These are phyloP conservation scores for Phaeomoniella chlamydospora DNA, from an alignment of 2,329 filamentous ascomycete genomes.

Conservation along the genomic window DNA sequence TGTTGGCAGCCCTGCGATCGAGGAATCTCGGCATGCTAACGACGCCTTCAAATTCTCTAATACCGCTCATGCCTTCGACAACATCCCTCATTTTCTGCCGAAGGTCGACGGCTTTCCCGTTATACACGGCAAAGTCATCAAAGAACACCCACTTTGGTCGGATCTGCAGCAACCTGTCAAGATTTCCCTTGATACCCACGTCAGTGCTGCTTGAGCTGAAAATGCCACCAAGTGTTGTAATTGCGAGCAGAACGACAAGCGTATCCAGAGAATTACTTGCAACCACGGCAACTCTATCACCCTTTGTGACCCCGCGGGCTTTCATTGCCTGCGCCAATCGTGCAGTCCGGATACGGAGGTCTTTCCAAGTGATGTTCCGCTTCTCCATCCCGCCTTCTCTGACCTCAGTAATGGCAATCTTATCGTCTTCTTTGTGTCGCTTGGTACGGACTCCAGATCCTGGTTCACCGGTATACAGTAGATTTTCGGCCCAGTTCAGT, in stretches of 20 bases:
- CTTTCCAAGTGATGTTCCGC: constrained; percentile 49
- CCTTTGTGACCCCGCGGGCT: constrained; percentile 48
- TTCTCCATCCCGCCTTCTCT: constrained; percentile 21
- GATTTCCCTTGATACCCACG: constrained; percentile 65
- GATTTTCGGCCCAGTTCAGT: constrained; percentile 69
- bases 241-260: constrained; percentile 54
- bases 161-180: constrained; percentile 63
- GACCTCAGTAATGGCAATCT: constrained; percentile 56
- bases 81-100: constrained; percentile 57
- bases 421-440: constrained; percentile 52
- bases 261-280: constrained; percentile 65
- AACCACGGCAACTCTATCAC: constrained; percentile 63
- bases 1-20: constrained; percentile 38
- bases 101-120: constrained; percentile 60
- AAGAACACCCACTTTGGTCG: constrained; percentile 70
- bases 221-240: constrained; percentile 55
- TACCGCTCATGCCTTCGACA: constrained; percentile 44
- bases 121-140: constrained; percentile 68
- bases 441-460: constrained; percentile 24
- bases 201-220: constrained; percentile 69
- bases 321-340: constrained; percentile 52
- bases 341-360: constrained; percentile 46
- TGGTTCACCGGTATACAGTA: constrained; percentile 48
- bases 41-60: constrained; percentile 46
- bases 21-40: constrained; percentile 54